Evolutionary conservation across 2,329 filamentous ascomycete genomes (phyloP).

Genomic region (Trichoderma sp.): DNA sequence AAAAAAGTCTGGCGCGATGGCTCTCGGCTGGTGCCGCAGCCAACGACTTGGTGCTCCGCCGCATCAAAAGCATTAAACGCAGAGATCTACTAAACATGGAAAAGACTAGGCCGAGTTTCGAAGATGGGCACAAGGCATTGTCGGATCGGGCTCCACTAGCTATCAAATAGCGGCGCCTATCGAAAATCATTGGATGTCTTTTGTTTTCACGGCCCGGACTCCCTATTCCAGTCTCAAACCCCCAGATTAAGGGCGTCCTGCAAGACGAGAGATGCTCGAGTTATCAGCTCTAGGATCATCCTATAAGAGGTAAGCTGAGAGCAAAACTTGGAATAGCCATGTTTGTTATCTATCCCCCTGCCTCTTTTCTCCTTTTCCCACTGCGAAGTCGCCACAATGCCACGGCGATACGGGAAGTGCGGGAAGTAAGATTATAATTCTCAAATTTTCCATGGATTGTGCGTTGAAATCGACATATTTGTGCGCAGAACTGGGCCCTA

Average conservation of each 20-base stretch:
- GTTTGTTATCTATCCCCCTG: neutral
- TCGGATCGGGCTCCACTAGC: neutral
- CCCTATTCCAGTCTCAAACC: neutral
- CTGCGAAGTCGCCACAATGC: neutral
- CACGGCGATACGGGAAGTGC: constrained; percentile 12
- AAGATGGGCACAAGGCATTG: neutral
- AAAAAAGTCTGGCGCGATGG: neutral
- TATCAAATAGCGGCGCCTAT: neutral
- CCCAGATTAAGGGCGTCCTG: neutral
- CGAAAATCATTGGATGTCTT: neutral
- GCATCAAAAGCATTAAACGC: neutral
- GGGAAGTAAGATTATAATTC: neutral
- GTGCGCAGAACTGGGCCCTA: neutral
- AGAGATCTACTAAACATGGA: neutral
- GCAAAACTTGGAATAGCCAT: neutral
- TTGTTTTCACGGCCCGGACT: neutral
- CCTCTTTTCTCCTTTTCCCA: neutral
- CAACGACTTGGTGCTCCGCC: neutral
- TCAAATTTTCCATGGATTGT: neutral
- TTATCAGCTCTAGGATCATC: neutral
- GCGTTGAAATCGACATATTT: constrained; percentile 9
- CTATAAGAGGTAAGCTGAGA: neutral
- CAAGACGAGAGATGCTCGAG: neutral
- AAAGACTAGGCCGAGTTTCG: neutral
- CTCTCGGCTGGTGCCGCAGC: neutral